Conservation (phyloP, 2,329 filamentous ascomycete species). For the Macrophomina phaseolina region DNA sequence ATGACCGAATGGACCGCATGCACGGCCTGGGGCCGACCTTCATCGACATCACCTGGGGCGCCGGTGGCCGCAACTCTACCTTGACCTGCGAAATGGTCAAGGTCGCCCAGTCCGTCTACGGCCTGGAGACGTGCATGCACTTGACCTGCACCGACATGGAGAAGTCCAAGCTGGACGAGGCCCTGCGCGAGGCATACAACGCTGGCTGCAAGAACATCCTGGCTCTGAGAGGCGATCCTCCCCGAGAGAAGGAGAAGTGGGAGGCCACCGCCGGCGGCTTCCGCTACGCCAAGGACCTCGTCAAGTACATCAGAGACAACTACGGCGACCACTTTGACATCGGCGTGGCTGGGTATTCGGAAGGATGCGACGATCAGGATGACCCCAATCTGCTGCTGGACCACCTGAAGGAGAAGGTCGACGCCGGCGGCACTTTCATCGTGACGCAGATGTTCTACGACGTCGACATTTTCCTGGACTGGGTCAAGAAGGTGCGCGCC, state of each 20-base stretch:
- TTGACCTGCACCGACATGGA: conserved; percentile 99
- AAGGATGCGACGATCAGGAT: conserved; percentile 92
- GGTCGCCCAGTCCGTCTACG: conserved; percentile 92
- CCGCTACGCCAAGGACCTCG: conserved; percentile 89
- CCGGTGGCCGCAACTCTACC: conserved; percentile 87
- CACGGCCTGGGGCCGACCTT: conserved; percentile 91
- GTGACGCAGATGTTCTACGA: conserved; percentile 99
- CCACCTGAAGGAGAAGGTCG: conserved; percentile 96
- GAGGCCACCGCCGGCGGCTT: conserved; percentile 85
- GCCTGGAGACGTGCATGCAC: conserved; percentile 98
- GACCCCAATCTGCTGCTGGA: conserved; percentile 84
- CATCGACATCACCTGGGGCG: conserved; percentile 98
- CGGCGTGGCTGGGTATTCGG: conserved; percentile 91
- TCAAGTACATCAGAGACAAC: conserved; percentile 77
- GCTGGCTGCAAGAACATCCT: conserved; percentile 97
- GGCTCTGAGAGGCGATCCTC: conserved; percentile 90
- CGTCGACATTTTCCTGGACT: conserved; percentile 89
- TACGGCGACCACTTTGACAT: conserved; percentile 96
- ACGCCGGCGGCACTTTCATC: conserved; percentile 90
- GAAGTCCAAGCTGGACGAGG: conserved; percentile 85
- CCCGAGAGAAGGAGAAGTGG: conserved; percentile 93
- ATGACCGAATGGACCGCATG: conserved; percentile 99
- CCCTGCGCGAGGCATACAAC: conserved; percentile 86
- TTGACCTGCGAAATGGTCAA: conserved; percentile 97
- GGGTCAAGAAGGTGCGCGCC: conserved; percentile 85